Base-by-base conservation (phyloP, 805 yeast genomes). In the Myxozyma melibiosi region DNA sequence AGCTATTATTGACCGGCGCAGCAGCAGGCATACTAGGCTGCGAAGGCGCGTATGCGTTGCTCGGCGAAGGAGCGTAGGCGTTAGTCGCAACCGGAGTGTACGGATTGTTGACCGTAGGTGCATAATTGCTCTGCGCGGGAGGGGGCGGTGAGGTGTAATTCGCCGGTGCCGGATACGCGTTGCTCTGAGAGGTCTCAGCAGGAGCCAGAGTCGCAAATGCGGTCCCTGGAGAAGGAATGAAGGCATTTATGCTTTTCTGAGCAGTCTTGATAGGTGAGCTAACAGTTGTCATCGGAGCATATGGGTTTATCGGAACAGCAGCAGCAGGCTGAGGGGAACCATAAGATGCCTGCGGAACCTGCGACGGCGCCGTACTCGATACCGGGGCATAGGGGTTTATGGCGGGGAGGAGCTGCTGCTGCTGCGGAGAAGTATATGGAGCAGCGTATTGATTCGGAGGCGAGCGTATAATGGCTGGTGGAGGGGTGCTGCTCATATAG, bases 301-400 rank as follows among this genome's bases (percentile, higher is more conserved):
- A 44, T 38, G 56, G 56, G 27, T 38, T 38, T 25, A 38, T 38
- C 16, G n/a, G 9, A 34, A 18, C 18, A 6, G 38, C 11, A 4
- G 38, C 38, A 34, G 38, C 38, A 6, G 50, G 11, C 9, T 11
- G 25, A 33, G 25, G 11, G 25, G 9, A 6, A 45, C 7, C 16
- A 13, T 33, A 7, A n/a, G 48, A 8, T 7, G 14, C 42, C 9
- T 45, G 30, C 5, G 47, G 13, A 24, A 13, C 47, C 47, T n/a
- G 24, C 25, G 44, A 13, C 14, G 22, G 45, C n/a, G 20, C 41
- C 35, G 47, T 34, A 3, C 11, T 20, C 31, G 22, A 16, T 14
- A 31, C 28, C 16, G 49, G 51, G 18, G 51, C 57, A 51, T 52
- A 52, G 13, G 55, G 37, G 16, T 50, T 35, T n/a, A 30, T 41